These are phyloP conservation scores for Sphagnum tenellum DNA, from an alignment of 225 moss, liverwort and hornwort genomes.

Conservation along the genomic window DNA sequence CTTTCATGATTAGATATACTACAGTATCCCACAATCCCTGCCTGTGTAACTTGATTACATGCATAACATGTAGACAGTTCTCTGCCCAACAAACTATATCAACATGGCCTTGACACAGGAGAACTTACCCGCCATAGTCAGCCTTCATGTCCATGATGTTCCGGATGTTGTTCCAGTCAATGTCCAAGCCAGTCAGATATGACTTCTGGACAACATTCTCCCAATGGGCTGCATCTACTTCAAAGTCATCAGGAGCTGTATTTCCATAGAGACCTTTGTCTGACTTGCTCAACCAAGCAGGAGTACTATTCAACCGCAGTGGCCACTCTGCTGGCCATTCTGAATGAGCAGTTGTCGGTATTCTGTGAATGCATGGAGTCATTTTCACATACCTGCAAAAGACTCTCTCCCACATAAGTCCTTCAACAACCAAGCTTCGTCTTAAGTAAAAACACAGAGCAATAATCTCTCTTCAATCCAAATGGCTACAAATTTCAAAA, in stretches of 20 bases:
- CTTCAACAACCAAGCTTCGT: too few species aligned
- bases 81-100: not conserved
- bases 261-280: constrained; percentile 69
- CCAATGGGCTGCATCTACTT: constrained; percentile 60
- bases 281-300: constrained; percentile 51
- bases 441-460: not conserved
- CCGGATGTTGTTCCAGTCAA: constrained; percentile 37
- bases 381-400: constrained; percentile 62
- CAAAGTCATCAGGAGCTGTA: constrained; percentile 65
- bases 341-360: constrained; percentile 43
- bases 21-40: too few species aligned
- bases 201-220: constrained; percentile 48
- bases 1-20: not conserved
- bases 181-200: constrained; percentile 30
- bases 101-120: not conserved
- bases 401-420: not conserved
- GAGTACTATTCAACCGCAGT: constrained; percentile 33
- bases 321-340: constrained; percentile 77
- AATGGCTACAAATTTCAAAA: too few species aligned
- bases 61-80: too few species aligned
- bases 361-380: constrained; percentile 69
- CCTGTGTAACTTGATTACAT: too few species aligned
- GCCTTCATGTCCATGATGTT: constrained; percentile 56
- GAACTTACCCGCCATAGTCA: constrained; percentile 50
- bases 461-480: not conserved